Conservation (phyloP, 106 monocot genomes). For the Acorus calamus region DNA sequence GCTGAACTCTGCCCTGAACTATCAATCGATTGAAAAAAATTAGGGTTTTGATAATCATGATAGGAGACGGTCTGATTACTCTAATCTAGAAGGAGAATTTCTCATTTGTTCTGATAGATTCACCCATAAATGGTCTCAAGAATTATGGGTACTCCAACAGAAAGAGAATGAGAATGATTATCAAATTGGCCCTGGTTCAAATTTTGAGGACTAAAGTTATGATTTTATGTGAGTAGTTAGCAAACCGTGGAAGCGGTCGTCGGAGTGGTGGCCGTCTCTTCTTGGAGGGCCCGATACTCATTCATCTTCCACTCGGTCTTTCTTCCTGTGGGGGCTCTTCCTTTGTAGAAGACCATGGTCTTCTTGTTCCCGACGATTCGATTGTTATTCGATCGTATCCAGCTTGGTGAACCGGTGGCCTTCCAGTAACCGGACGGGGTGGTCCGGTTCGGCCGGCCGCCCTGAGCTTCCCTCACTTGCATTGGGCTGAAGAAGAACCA, state of each 20-base stretch:
- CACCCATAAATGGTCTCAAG: no score
- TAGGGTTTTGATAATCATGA: no score
- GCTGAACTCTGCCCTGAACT: no score
- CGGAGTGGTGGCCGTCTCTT: background rate
- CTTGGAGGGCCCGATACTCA: constrained; percentile 45
- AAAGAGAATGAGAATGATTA: no score
- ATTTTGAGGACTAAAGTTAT: no score
- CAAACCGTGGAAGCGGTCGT: background rate
- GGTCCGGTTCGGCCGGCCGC: constrained; percentile 55
- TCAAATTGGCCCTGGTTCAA: no score
- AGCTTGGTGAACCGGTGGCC: constrained; percentile 50
- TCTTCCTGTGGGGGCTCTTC: constrained; percentile 37
- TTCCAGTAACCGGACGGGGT: constrained; percentile 82
- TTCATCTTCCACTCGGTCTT: constrained; percentile 85
- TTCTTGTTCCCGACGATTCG: constrained; percentile 43
- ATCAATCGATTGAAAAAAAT: no score
- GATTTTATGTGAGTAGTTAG: no score
- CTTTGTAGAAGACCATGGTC: constrained; percentile 76
- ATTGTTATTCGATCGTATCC: constrained; percentile 21
- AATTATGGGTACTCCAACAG: no score
- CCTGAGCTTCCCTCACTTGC: constrained; percentile 53
- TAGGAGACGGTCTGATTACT: no score
- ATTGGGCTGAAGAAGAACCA: constrained; percentile 86
- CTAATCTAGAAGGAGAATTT: no score
- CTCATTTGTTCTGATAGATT: no score